Base-by-base conservation (phyloP, 2,329 filamentous ascomycete genomes). In the Arthrobotrys entomopaga region DNA sequence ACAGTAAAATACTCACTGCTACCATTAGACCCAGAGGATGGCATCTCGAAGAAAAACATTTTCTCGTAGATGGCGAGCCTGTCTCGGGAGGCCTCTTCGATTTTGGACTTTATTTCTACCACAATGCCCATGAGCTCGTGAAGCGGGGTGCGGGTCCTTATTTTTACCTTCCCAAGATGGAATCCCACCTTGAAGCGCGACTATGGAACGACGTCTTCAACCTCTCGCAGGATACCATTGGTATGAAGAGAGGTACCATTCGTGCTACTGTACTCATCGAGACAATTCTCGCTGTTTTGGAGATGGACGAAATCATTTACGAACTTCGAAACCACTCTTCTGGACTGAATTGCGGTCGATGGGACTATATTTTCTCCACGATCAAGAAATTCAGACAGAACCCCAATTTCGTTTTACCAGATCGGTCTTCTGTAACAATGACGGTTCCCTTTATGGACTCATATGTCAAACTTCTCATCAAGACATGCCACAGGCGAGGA, bases 301-400 rank as follows among this genome's bases (percentile, higher is more conserved):
- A 99, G 86, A 99, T 99, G 95, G 95, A 99, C 80, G 95, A 99
- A 88, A 98, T 99, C 83, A 98, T 99, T 84, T 99, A 97, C 83
- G 95, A 98, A 85, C 90, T 99, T 78, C 91, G 95, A 75, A 94
- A 98, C 81, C 95, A 99, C 86, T 94, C 90, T 82, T 91, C 94
- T 5, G 95, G 95, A 54, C 88, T 99, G 80, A 99, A 99, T 88
- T 98, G 95, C 83, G 95, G 95, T 77, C 91, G 95, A 78, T 99
- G 95, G 95, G 95, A 99, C 82, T 99, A 99, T 86, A 98, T 99
- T 84, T 99, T 99, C 87, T 95, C 91, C 82, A 92, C 94, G 81
- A 98, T 99, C 86, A 99, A 99, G 88, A 97, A 96, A 83, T 97
- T 98, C 90, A 92, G 95, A 81, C 89, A 97, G 80, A 95, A 97